These are phyloP conservation scores for Proliferodiscus dingleyae DNA, from an alignment of 2,329 filamentous ascomycete genomes.

Conservation along the genomic window DNA sequence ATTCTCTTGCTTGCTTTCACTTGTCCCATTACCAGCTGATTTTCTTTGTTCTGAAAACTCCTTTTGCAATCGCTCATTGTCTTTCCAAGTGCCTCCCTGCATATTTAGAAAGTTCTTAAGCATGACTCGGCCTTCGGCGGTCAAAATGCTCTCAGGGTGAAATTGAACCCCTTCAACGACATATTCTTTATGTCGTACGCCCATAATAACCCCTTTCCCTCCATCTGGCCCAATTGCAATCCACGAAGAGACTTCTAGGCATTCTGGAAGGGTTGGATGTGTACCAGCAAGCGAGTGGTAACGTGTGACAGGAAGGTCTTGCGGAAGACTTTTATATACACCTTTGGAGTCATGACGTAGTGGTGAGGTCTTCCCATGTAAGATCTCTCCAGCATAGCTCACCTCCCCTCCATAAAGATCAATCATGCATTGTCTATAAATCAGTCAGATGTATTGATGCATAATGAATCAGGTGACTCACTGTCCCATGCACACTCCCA, in stretches of 20 bases:
- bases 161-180: constrained; percentile 96
- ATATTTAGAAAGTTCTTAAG: constrained; percentile 86
- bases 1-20: constrained; percentile 61
- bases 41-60: constrained; percentile 30
- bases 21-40: constrained; percentile 20
- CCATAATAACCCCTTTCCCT: constrained; percentile 87
- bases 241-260: constrained; percentile 87
- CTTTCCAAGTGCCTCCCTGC: constrained; percentile 86
- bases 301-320: constrained; percentile 81
- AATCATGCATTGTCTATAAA: constrained; percentile 81
- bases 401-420: constrained; percentile 89
- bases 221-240: constrained; percentile 70
- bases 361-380: constrained; percentile 94
- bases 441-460: constrained; percentile 7
- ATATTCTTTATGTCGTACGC: constrained; percentile 86
- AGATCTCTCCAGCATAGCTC: constrained; percentile 87
- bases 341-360: constrained; percentile 86
- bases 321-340: constrained; percentile 77
- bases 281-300: constrained; percentile 97
- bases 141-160: constrained; percentile 95
- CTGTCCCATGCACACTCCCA: constrained; percentile 99
- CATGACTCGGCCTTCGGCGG: constrained; percentile 82
- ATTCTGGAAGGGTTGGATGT: constrained; percentile 77
- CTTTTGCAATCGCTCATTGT: constrained; percentile 59
- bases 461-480: constrained; percentile 41